phyloP scores from a whole-genome alignment of 1,139 yeast genomes.

The Yamadazyma triangularis region DNA sequence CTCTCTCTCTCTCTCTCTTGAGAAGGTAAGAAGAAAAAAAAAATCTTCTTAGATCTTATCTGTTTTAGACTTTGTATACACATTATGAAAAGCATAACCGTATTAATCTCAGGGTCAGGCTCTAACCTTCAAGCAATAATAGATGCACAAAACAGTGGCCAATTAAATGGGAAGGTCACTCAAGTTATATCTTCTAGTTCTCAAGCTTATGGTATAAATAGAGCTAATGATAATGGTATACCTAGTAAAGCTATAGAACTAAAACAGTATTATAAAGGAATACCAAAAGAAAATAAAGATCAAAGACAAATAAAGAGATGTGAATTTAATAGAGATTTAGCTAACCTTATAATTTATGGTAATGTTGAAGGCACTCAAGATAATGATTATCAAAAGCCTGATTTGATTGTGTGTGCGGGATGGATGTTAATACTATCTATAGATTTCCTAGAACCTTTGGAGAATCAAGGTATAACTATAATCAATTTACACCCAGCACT shows the following conservation, averaged over 20 bases:
- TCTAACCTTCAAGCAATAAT: conserved; percentile 91
- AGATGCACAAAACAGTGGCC: conserved; percentile 54
- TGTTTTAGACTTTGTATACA: no score
- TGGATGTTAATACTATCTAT: conserved; percentile 94
- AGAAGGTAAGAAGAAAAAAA: no score
- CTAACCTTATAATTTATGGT: conserved; percentile 56
- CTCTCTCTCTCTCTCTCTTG: no score
- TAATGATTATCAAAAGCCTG: conserved; percentile 50
- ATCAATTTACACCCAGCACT: conserved; percentile 95
- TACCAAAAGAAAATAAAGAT: conserved; percentile 59
- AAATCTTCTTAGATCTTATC: no score
- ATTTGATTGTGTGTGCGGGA: conserved; percentile 93
- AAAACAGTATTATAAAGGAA: conserved; percentile 68
- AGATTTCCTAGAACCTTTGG: conserved; percentile 64
- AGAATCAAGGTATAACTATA: conserved; percentile 60
- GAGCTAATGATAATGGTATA: conserved; percentile 69
- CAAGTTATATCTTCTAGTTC: conserved; percentile 82
- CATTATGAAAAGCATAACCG: conserved; percentile 40
- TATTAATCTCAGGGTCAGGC: conserved; percentile 91
- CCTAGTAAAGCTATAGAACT: conserved; percentile 69
- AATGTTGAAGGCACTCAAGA: conserved; percentile 25
- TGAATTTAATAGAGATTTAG: conserved; percentile 72
- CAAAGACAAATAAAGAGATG: conserved; percentile 61
- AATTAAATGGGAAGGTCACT: conserved; percentile 51
- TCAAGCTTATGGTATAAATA: conserved; percentile 74